phyloP scores from a whole-genome alignment of 805 yeast genomes.

The Lachancea mirantina region DNA sequence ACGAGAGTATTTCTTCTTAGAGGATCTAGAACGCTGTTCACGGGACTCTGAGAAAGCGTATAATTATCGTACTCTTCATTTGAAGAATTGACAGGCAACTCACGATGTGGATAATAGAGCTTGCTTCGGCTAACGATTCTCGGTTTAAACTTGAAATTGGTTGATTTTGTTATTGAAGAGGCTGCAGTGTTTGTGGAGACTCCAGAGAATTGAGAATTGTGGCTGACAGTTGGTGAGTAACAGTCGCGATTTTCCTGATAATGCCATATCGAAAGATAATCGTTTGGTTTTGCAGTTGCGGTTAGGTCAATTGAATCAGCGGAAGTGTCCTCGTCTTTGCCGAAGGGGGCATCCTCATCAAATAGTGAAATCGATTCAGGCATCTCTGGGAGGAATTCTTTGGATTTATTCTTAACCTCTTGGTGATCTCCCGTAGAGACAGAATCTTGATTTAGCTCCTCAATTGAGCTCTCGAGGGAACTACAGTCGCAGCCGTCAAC shows the following conservation, averaged over 20 bases:
- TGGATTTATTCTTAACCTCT: no score
- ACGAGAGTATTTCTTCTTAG: constrained; percentile 17
- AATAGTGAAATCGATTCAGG: no score
- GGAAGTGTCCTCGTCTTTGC: constrained; percentile 20
- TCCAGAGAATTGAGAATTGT: constrained; percentile 23
- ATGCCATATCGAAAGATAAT: constrained; percentile 30
- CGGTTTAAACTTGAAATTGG: constrained; percentile 24
- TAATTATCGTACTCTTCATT: not conserved
- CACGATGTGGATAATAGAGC: constrained; percentile 4
- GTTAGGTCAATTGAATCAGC: constrained; percentile 19
- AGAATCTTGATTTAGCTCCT: no score
- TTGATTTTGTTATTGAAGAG: constrained; percentile 10
- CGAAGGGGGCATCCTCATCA: constrained; percentile 22
- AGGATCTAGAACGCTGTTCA: constrained; percentile 17
- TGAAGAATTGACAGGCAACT: not conserved
- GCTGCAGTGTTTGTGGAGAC: constrained; percentile 14
- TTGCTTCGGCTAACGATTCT: constrained; percentile 19
- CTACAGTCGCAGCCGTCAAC: no score
- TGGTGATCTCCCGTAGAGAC: no score
- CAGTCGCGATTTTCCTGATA: constrained; percentile 19
- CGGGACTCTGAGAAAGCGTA: not conserved
- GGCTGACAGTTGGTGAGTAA: constrained; percentile 20
- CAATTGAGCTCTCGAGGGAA: no score
- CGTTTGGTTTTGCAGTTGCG: constrained; percentile 14
- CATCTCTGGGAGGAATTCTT: no score